A percentile compares a stretch with the other conserved stretches of the same genome.
Evolutionary conservation across 225 moss, liverwort and hornwort species (phyloP).

Genomic region (Rhytidiadelphus loreus): DNA sequence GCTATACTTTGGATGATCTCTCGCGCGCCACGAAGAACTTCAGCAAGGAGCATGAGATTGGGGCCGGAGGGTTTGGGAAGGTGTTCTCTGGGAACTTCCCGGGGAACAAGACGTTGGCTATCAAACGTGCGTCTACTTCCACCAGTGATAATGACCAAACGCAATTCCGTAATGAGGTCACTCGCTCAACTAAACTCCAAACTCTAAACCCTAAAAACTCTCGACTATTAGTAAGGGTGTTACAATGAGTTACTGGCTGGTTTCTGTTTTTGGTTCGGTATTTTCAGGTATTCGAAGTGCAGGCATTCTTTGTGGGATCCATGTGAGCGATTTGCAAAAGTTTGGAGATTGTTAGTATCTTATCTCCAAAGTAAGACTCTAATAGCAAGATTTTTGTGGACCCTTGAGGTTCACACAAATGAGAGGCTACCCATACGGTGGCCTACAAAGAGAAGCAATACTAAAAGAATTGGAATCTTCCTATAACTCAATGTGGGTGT

Average conservation of each 20-base stretch:
- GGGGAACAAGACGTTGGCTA: conserved; percentile 34
- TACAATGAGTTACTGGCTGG: background rate
- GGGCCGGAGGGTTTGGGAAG: conserved; percentile 58
- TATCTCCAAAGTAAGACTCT: background rate
- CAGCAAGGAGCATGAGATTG: conserved; percentile 43
- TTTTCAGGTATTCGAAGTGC: background rate
- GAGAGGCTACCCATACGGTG: background rate
- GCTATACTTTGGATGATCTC: conserved; percentile 41
- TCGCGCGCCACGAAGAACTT: conserved; percentile 30
- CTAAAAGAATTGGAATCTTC: background rate
- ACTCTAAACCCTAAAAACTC: too few species aligned
- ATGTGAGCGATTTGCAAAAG: background rate
- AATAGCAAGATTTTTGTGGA: too few species aligned
- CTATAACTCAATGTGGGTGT: background rate
- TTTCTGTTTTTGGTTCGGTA: background rate
- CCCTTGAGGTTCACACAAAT: background rate
- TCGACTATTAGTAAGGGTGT: background rate
- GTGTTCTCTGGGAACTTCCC: conserved; percentile 45
- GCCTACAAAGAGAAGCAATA: background rate
- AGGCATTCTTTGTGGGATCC: background rate
- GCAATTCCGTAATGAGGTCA: conserved; percentile 58
- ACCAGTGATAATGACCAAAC: conserved; percentile 2
- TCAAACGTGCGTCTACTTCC: conserved; percentile 40
- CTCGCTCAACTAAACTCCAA: background rate
- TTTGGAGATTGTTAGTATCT: background rate